These are phyloP conservation scores for Colletotrichum zoysiae DNA, from an alignment of 2,329 filamentous ascomycete genomes.

Conservation along the genomic window DNA sequence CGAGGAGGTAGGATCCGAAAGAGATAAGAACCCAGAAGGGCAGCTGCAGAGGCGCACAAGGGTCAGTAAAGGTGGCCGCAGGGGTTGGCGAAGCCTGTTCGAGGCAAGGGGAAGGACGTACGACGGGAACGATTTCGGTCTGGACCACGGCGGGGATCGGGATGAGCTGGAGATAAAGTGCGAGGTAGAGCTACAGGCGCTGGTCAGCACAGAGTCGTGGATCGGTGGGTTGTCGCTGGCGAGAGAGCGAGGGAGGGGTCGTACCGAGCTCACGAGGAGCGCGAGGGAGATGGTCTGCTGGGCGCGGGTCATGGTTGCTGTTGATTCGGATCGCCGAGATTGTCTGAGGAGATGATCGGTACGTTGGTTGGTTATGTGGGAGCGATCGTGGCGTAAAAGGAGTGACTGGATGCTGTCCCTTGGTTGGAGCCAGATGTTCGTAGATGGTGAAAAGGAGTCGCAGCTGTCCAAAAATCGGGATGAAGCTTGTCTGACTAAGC, in stretches of 20 bases:
- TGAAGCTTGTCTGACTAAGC: constrained; percentile 27
- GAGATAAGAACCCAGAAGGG: constrained; percentile 93
- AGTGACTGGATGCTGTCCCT: constrained; percentile 31
- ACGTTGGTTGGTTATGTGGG: not conserved
- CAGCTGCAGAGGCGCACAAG: constrained; percentile 68
- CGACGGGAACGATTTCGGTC: constrained; percentile 88
- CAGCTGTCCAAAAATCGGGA: constrained; percentile 37
- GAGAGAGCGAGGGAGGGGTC: constrained; percentile 45
- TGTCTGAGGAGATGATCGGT: too few species aligned
- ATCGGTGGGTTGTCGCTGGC: not conserved
- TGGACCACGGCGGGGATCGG: constrained; percentile 84
- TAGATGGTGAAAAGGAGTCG: constrained; percentile 41
- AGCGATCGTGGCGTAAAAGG: constrained; percentile 24
- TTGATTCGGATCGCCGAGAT: not conserved
- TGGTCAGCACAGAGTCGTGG: constrained; percentile 40
- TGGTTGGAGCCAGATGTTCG: constrained; percentile 8
- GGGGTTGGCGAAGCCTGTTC: not conserved
- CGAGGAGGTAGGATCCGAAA: constrained; percentile 92
- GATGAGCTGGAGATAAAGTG: constrained; percentile 85
- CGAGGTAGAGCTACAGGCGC: constrained; percentile 82
- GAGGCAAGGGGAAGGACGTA: constrained; percentile 61
- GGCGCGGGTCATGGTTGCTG: constrained; percentile 86
- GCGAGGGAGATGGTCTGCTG: constrained; percentile 91
- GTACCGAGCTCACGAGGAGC: constrained; percentile 89
- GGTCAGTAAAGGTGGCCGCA: constrained; percentile 25